phyloP scores from a whole-genome alignment of 2,329 filamentous ascomycete genomes.

The Macrophomina tecta region DNA sequence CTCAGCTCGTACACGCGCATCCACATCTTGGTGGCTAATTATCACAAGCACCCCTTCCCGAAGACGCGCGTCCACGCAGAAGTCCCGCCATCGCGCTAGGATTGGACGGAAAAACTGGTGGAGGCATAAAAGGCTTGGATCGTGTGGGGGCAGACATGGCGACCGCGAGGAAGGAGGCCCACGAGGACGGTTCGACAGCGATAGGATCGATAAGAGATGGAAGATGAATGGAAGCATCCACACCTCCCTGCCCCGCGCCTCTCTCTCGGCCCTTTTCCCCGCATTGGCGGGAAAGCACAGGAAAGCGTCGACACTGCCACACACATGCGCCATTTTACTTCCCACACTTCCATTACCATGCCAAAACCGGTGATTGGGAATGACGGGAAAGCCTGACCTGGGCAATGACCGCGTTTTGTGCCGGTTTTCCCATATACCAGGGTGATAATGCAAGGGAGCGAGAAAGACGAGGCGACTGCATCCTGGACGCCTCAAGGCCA shows the following conservation, averaged over 20 bases:
- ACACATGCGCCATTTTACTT: not conserved
- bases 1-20: not conserved
- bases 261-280: slow-evolving; percentile 14
- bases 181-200: not conserved
- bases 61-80: slow-evolving; percentile 9
- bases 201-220: slow-evolving; percentile 14
- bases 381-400: not conserved
- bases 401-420: not conserved
- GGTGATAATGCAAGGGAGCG: not conserved
- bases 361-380: not conserved
- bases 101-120: not conserved
- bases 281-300: not conserved
- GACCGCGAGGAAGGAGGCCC: not conserved
- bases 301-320: slow-evolving; percentile 4
- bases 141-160: not conserved
- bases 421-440: not conserved
- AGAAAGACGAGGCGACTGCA: not conserved
- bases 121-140: slow-evolving; percentile 3
- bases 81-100: not conserved
- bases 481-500: not conserved
- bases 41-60: not conserved
- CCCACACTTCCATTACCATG: not conserved
- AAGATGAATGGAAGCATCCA: not conserved
- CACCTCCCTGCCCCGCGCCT: not conserved
- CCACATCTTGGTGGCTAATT: not conserved